These are phyloP conservation scores for Kodamaea kakaduensis DNA, from an alignment of 805 yeast species.

Conservation along the genomic window DNA sequence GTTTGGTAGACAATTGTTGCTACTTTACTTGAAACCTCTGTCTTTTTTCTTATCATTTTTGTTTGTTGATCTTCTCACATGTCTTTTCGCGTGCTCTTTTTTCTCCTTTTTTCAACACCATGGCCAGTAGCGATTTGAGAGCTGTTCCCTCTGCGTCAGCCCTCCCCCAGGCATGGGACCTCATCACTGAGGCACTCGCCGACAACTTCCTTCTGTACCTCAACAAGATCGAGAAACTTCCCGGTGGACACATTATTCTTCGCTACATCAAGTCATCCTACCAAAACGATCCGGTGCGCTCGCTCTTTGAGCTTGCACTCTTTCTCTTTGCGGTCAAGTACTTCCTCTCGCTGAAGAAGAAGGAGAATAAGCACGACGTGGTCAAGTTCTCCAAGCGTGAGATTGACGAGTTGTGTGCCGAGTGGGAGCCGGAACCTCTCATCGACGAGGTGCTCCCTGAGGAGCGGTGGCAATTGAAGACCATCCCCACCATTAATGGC, in stretches of 20 bases:
- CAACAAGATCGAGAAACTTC: constrained; percentile 36
- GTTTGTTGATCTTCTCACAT: background rate
- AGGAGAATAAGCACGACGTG: constrained; percentile 67
- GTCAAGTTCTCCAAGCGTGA: constrained; percentile 60
- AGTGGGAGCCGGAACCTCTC: constrained; percentile 90
- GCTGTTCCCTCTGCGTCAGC: constrained; percentile 2
- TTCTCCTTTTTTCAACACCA: background rate
- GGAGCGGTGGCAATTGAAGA: constrained; percentile 59
- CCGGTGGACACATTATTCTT: constrained; percentile 57
- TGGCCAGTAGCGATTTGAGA: constrained; percentile 7
- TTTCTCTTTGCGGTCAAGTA: constrained; percentile 80
- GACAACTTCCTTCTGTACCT: constrained; percentile 34
- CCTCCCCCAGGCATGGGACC: constrained; percentile 24
- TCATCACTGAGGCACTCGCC: constrained; percentile 29
- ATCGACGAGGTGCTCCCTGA: constrained; percentile 49
- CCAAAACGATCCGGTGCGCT: constrained; percentile 89
- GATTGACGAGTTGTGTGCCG: constrained; percentile 76
- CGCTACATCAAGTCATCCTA: constrained; percentile 82
- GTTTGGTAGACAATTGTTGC: too few species aligned
- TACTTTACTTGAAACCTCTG: too few species aligned
- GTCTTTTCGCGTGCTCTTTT: background rate
- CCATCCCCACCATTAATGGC: constrained; percentile 62
- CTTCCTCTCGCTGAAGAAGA: constrained; percentile 72
- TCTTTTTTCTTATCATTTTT: background rate
- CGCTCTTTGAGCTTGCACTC: constrained; percentile 72